Evolutionary conservation across 2,329 filamentous ascomycete species (phyloP).

Genomic region (Trichophyton mentagrophytes): DNA sequence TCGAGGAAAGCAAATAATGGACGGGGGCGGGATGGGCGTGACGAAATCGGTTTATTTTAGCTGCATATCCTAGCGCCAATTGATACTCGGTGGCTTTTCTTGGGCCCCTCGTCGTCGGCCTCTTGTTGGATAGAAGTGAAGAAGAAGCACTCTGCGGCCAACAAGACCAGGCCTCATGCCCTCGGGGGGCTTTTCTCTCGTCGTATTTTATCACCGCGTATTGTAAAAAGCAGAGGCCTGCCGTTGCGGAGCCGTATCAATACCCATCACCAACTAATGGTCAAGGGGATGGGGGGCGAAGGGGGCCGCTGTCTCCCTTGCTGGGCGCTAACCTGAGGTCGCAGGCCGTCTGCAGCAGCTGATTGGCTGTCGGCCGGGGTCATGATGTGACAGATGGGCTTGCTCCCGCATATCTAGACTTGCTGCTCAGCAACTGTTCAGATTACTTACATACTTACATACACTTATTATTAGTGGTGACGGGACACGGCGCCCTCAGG

Average conservation of each 20-base stretch:
- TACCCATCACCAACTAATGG: background rate
- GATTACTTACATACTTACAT: background rate
- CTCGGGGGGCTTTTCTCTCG: background rate
- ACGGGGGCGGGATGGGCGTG: background rate
- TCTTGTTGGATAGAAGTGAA: background rate
- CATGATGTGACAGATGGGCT: conserved; percentile 2
- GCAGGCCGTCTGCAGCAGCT: background rate
- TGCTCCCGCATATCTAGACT: conserved; percentile 2
- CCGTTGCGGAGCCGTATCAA: conserved; percentile 1
- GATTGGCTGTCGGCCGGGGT: background rate
- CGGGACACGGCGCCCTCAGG: too few relatives aligned
- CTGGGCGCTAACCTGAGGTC: conserved; percentile 3
- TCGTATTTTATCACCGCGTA: background rate
- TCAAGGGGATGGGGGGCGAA: background rate
- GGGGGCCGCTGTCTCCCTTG: background rate
- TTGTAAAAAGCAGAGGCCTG: background rate
- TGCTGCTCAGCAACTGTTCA: background rate
- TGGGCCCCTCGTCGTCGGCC: background rate
- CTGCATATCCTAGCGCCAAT: conserved; percentile 1
- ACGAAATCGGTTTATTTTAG: background rate
- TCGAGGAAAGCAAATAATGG: background rate
- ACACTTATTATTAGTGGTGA: too few relatives aligned
- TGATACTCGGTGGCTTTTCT: background rate
- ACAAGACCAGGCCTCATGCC: background rate
- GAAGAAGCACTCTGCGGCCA: conserved; percentile 1